Conservation (phyloP, 306 rosid species). For the Gynostemma pentaphyllum region DNA sequence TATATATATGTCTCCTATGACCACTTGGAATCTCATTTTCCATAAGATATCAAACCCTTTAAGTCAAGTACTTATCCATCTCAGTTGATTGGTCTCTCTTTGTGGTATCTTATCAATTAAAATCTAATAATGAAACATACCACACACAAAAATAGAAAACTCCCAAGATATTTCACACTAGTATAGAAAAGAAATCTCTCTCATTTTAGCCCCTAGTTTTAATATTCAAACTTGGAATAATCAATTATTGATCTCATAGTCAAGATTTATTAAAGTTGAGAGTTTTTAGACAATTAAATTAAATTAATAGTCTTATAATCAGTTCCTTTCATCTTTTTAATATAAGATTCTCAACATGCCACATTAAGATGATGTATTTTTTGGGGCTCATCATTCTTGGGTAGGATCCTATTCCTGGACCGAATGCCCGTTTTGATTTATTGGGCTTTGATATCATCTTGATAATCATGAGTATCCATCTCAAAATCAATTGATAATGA, state of each 20-base stretch:
- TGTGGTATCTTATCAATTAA: not conserved
- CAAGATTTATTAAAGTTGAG: not conserved
- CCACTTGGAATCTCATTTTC: not conserved
- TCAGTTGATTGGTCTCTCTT: not conserved
- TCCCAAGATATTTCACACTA: not conserved
- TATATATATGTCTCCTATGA: not conserved
- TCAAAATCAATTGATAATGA: too few relatives aligned
- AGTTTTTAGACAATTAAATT: too few relatives aligned
- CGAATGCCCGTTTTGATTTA: too few relatives aligned
- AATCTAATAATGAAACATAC: not conserved
- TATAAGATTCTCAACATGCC: too few relatives aligned
- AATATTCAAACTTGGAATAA: not conserved
- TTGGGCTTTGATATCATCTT: too few relatives aligned
- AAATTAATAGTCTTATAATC: too few relatives aligned
- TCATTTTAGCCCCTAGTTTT: not conserved
- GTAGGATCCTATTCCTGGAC: too few relatives aligned
- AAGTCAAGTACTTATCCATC: conserved; percentile 1
- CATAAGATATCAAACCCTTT: conserved; percentile 1
- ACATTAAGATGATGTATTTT: too few relatives aligned
- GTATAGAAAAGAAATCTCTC: not conserved
- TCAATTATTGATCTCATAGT: not conserved
- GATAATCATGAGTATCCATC: too few relatives aligned
- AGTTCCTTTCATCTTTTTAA: too few relatives aligned
- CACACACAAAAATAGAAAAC: not conserved
- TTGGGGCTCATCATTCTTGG: too few relatives aligned